Percentiles rank a stretch among this genome's conserved stretches.
phyloP scores from a whole-genome alignment of 768 basidiomycete genomes.

The Phlebiopsis flavidoalba region DNA sequence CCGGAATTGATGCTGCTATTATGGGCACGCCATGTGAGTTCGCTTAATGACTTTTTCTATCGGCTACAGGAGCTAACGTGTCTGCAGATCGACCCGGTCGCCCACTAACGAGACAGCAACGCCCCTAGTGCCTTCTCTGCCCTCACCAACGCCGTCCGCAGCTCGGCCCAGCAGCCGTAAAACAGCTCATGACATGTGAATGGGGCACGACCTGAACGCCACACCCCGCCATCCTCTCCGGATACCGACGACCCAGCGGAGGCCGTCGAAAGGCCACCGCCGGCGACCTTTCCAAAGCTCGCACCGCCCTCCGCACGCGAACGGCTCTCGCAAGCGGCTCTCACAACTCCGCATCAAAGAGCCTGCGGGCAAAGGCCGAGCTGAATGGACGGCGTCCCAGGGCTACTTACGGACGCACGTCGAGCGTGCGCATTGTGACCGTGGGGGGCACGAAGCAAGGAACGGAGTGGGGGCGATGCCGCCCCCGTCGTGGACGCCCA shows the following conservation, averaged over 20 bases:
- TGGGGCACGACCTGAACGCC: constrained; percentile 91
- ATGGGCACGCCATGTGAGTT: constrained; percentile 83
- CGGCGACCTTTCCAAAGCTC: constrained; percentile 74
- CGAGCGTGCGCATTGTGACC: constrained; percentile 31
- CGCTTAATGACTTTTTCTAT: not conserved
- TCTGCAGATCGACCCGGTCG: constrained; percentile 57
- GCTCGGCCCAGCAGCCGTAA: constrained; percentile 77
- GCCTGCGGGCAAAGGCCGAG: constrained; percentile 71
- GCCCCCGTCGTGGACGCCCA: constrained; percentile 77
- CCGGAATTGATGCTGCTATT: constrained; percentile 88
- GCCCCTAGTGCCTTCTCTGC: constrained; percentile 79
- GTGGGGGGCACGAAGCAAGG: constrained; percentile 13
- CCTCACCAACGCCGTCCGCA: constrained; percentile 82
- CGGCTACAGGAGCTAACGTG: not conserved
- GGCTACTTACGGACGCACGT: constrained; percentile 28
- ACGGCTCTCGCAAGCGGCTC: constrained; percentile 70
- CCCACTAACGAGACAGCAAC: constrained; percentile 53
- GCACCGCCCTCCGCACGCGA: constrained; percentile 77
- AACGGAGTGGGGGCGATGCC: constrained; percentile 67
- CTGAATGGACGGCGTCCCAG: constrained; percentile 42
- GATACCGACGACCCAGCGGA: constrained; percentile 50
- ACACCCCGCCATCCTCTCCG: constrained; percentile 86
- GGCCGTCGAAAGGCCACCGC: constrained; percentile 32
- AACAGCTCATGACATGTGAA: constrained; percentile 95
- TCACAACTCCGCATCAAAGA: constrained; percentile 79